phyloP scores from a whole-genome alignment of 192 early-diverging fungal genomes.

The Lunasporangiospora selenospora region DNA sequence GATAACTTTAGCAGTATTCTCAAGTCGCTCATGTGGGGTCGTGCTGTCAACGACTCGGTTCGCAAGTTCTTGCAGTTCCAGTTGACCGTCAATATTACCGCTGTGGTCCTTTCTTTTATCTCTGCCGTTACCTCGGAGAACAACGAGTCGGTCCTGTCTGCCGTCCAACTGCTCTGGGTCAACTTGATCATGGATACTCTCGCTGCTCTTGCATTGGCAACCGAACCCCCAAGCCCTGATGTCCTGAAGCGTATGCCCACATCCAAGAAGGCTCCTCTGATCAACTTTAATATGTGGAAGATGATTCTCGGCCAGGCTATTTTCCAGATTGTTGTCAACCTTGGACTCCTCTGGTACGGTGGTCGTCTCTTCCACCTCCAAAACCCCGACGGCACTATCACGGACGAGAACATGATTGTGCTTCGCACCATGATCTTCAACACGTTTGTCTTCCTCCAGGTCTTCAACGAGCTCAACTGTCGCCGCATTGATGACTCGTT shows the following conservation, averaged over 20 bases:
- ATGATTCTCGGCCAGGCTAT: constrained; percentile 91
- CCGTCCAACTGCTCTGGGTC: constrained; percentile 94
- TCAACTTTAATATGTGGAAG: constrained; percentile 89
- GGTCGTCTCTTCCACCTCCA: constrained; percentile 65
- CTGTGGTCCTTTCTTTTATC: constrained; percentile 74
- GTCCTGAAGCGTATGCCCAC: constrained; percentile 83
- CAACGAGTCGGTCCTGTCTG: constrained; percentile 79
- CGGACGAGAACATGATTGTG: constrained; percentile 44
- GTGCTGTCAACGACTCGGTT: constrained; percentile 84
- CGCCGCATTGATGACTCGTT: constrained; percentile 77
- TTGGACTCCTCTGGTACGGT: constrained; percentile 67
- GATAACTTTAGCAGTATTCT: constrained; percentile 88
- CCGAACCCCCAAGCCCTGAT: constrained; percentile 87
- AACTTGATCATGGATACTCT: constrained; percentile 97
- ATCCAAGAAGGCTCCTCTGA: constrained; percentile 75
- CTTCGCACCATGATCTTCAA: constrained; percentile 92
- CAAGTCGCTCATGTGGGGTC: constrained; percentile 81
- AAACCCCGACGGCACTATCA: constrained; percentile 13
- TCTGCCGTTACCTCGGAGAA: constrained; percentile 69
- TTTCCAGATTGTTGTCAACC: constrained; percentile 85
- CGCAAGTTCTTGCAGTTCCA: constrained; percentile 90
- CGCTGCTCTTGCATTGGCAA: constrained; percentile 91
- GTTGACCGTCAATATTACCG: constrained; percentile 83
- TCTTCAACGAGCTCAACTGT: constrained; percentile 96
- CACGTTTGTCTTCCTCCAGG: constrained; percentile 91